These are phyloP conservation scores for Trichopus zeylanicus DNA, from an alignment of 116 monocot species.

Conservation along the genomic window DNA sequence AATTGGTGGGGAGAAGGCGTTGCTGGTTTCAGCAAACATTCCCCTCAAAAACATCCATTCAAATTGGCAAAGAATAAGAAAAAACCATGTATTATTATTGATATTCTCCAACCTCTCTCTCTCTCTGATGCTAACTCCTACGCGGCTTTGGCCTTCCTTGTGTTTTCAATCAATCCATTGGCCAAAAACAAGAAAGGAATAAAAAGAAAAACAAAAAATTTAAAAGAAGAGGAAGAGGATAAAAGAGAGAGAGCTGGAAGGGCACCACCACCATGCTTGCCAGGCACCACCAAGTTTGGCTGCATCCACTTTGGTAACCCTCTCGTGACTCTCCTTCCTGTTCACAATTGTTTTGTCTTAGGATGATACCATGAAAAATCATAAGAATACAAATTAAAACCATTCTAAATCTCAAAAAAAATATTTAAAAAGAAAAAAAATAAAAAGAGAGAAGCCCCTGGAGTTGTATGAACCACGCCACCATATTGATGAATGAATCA, in stretches of 20 bases:
- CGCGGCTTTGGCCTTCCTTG: background rate
- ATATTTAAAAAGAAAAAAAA: background rate
- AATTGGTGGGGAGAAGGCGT: background rate
- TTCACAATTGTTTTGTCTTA: constrained; percentile 7
- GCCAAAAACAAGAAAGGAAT: background rate
- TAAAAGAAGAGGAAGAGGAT: background rate
- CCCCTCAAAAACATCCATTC: background rate
- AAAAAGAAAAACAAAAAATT: constrained; percentile 4
- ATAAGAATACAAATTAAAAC: no score
- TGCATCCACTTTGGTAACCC: constrained; percentile 14
- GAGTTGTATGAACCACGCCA: no score
- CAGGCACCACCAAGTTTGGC: constrained; percentile 20
- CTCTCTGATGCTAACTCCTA: no score
- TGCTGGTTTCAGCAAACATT: background rate
- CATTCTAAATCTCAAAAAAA: no score
- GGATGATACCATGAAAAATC: no score
- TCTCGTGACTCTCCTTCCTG: constrained; percentile 27
- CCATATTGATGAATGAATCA: no score
- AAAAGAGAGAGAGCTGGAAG: background rate
- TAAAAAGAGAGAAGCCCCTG: background rate
- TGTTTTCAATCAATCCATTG: background rate
- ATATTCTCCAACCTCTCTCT: no score
- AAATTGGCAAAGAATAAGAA: background rate
- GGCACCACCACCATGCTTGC: constrained; percentile 3
- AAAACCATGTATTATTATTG: no score